Evolutionary conservation across 805 yeast genomes (phyloP).

Genomic region (Candida insectorum): DNA sequence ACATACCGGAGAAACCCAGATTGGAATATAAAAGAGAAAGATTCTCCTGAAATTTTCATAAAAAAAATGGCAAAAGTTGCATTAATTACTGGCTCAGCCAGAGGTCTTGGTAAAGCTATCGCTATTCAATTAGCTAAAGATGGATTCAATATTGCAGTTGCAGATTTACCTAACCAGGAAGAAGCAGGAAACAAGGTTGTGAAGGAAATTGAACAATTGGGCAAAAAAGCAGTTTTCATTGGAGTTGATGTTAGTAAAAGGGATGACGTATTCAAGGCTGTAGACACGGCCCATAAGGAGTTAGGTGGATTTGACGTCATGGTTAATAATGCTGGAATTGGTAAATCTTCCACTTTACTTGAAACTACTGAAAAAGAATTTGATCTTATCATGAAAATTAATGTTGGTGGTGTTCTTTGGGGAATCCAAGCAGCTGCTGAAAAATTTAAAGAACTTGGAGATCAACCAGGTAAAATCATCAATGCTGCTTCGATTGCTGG

Average conservation of each 20-base stretch:
- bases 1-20: no score
- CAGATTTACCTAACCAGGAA: not conserved
- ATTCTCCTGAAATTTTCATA: no score
- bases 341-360: constrained; percentile 1
- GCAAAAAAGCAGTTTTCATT: not conserved
- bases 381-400: constrained; percentile 7
- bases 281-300: not conserved
- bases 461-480: constrained; percentile 30
- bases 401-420: constrained; percentile 10
- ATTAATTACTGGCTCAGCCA: no score
- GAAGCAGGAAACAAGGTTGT: not conserved
- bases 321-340: constrained; percentile 12
- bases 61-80: no score
- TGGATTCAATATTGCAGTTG: not conserved
- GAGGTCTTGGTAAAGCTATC: no score
- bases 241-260: not conserved
- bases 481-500: constrained; percentile 34
- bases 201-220: not conserved
- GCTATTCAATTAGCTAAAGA: no score
- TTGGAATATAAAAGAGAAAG: no score
- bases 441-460: constrained; percentile 7
- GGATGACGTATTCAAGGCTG: not conserved
- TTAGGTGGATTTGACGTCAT: constrained; percentile 2
- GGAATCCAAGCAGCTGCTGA: constrained; percentile 5
- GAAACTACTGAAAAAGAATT: constrained; percentile 10